These are phyloP conservation scores for Epicoccum nigrum DNA, from an alignment of 2,329 filamentous ascomycete species.

Conservation along the genomic window DNA sequence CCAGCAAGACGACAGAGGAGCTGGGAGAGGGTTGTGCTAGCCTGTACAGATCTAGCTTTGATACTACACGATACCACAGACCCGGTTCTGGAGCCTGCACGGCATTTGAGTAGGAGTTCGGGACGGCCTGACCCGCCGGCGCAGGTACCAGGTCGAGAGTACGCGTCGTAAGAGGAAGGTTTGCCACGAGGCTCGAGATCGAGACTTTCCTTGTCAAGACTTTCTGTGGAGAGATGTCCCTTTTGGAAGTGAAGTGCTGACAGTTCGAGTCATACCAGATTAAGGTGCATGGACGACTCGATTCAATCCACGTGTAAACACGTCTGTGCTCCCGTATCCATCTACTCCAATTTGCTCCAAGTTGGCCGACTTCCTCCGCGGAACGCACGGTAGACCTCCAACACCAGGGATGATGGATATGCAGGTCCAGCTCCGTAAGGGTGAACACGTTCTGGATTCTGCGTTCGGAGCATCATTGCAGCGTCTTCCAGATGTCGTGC, in stretches of 20 bases:
- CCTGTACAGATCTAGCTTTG: too few relatives aligned
- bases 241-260: background rate
- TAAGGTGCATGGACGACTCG: background rate
- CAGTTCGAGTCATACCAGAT: background rate
- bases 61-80: too few relatives aligned
- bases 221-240: background rate
- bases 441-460: background rate
- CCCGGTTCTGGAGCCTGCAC: background rate
- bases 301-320: background rate
- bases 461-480: background rate
- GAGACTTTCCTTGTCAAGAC: background rate
- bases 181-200: background rate
- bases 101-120: background rate
- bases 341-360: background rate
- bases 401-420: background rate
- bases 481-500: background rate
- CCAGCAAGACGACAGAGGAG: background rate
- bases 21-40: background rate
- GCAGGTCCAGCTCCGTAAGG: background rate
- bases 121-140: background rate
- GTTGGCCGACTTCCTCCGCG: constrained; percentile 11
- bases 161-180: background rate
- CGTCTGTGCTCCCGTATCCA: background rate
- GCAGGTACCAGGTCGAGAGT: background rate
- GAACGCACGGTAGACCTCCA: background rate